Evolutionary conservation across 257 asterid genomes (phyloP).

Genomic region (Solanum sejunctum): DNA sequence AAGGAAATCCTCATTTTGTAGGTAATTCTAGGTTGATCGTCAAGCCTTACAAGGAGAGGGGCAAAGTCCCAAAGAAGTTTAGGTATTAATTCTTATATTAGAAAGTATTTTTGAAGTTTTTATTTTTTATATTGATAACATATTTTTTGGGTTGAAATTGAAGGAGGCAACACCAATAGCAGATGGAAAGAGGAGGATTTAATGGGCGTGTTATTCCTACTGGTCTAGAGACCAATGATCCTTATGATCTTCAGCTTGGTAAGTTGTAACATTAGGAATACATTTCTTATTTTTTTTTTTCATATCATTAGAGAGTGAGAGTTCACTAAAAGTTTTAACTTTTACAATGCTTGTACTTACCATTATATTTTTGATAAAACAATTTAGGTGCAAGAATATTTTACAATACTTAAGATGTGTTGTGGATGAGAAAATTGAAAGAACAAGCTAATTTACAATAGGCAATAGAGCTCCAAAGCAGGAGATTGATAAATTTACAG

Average conservation of each 20-base stretch:
- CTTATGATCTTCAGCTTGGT: conserved; percentile 56
- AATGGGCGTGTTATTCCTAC: conserved; percentile 51
- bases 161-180: conserved; percentile 37
- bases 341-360: background rate
- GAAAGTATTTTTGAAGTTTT: too few species aligned
- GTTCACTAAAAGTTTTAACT: background rate
- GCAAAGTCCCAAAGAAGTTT: conserved; percentile 53
- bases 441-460: conserved; percentile 57
- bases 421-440: conserved; percentile 62
- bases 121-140: too few species aligned
- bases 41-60: conserved; percentile 61
- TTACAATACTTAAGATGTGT: conserved; percentile 38
- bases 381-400: conserved; percentile 34
- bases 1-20: conserved; percentile 73
- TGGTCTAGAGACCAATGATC: conserved; percentile 38
- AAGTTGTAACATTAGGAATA: background rate
- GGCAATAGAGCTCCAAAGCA: conserved; percentile 51
- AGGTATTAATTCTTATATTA: too few species aligned
- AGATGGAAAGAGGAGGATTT: conserved; percentile 54
- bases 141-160: too few species aligned
- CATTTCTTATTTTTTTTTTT: background rate
- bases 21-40: conserved; percentile 65
- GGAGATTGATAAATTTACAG: conserved; percentile 45
- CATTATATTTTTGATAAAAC: background rate
- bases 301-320: background rate